Conservation (phyloP, 2,329 filamentous ascomycete genomes). For the Ophiocordyceps camponoti-rufipedis region DNA sequence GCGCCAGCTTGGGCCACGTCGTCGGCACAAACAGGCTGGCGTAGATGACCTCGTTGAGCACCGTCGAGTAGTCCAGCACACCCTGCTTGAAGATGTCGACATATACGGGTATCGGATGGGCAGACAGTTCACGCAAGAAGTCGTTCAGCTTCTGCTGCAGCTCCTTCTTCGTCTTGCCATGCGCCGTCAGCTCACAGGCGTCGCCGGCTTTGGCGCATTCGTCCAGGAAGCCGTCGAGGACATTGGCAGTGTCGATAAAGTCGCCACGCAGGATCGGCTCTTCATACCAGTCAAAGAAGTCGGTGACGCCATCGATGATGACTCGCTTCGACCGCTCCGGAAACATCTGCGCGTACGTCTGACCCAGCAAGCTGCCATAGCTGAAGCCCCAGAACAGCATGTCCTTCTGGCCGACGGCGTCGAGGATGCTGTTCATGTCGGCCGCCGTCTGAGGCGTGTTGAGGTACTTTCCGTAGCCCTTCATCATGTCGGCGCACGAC, state of each 20-base stretch:
- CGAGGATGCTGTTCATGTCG: slow-evolving; percentile 31
- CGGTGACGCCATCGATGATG: slow-evolving; percentile 17
- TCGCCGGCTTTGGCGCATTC: slow-evolving; percentile 23
- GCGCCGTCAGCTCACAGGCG: slow-evolving; percentile 21
- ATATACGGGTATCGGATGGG: slow-evolving; percentile 22
- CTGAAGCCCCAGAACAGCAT: slow-evolving; percentile 23
- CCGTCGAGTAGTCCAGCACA: slow-evolving; percentile 15
- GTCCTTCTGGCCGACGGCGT: slow-evolving; percentile 15
- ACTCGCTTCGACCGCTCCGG: slow-evolving; percentile 14
- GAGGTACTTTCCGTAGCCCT: slow-evolving; percentile 23
- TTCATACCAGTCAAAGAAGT: slow-evolving; percentile 16
- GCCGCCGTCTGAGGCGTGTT: slow-evolving; percentile 31
- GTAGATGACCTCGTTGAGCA: slow-evolving; percentile 19
- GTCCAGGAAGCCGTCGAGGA: slow-evolving; percentile 14
- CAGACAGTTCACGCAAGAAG: slow-evolving; percentile 14
- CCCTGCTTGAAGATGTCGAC: slow-evolving; percentile 22
- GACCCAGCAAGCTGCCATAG: slow-evolving; percentile 22
- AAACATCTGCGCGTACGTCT: slow-evolving; percentile 20
- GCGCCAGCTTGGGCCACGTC: slow-evolving; percentile 17
- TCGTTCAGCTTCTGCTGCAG: slow-evolving; percentile 14
- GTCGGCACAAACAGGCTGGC: slow-evolving; percentile 17
- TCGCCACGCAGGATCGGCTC: slow-evolving; percentile 8
- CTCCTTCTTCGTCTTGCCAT: slow-evolving; percentile 16
- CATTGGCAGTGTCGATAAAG: slow-evolving; percentile 11
- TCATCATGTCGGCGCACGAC: slow-evolving; percentile 24